A percentile compares a stretch with the other conserved stretches of the same genome.
Conservation (phyloP, 164 flowering plant genomes). For the Brasenia schreberi region DNA sequence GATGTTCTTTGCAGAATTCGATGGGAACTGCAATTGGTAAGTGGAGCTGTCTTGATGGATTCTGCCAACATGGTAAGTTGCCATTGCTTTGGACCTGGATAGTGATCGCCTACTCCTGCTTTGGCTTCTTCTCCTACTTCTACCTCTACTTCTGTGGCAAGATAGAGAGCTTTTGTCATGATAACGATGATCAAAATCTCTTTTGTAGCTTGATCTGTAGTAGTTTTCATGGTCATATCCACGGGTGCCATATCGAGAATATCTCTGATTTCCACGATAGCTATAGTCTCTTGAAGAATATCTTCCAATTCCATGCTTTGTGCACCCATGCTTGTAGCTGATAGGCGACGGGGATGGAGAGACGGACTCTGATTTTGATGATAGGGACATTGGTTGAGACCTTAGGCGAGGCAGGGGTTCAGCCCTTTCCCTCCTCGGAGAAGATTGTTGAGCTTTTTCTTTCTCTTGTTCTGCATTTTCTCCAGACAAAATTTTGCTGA, state of each 20-base stretch:
- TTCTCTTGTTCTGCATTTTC: slow-evolving; percentile 3
- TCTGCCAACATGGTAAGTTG: too few relatives aligned
- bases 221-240: slow-evolving; percentile 4
- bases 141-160: background rate
- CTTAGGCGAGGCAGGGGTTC: slow-evolving; percentile 5
- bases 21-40: too few relatives aligned
- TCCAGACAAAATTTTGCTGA: slow-evolving; percentile 12
- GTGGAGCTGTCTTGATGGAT: too few relatives aligned
- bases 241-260: slow-evolving; percentile 3
- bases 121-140: too few relatives aligned
- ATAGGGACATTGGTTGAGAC: slow-evolving; percentile 6
- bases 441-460: slow-evolving; percentile 3
- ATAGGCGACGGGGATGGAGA: slow-evolving; percentile 8
- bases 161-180: slow-evolving; percentile 3
- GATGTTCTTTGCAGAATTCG: too few relatives aligned
- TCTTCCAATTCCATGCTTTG: slow-evolving; percentile 3
- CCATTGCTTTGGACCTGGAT: slow-evolving; percentile 1
- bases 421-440: slow-evolving; percentile 5
- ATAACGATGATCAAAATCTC: slow-evolving; percentile 5
- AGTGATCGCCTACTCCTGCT: slow-evolving; percentile 8
- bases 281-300: slow-evolving; percentile 8
- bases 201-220: slow-evolving; percentile 7
- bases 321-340: slow-evolving; percentile 2
- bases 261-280: slow-evolving; percentile 2
- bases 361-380: slow-evolving; percentile 1